Percentiles rank a stretch among this genome's conserved stretches.
Conservation (phyloP, 2,329 filamentous ascomycete genomes). For the Periconia sp. region DNA sequence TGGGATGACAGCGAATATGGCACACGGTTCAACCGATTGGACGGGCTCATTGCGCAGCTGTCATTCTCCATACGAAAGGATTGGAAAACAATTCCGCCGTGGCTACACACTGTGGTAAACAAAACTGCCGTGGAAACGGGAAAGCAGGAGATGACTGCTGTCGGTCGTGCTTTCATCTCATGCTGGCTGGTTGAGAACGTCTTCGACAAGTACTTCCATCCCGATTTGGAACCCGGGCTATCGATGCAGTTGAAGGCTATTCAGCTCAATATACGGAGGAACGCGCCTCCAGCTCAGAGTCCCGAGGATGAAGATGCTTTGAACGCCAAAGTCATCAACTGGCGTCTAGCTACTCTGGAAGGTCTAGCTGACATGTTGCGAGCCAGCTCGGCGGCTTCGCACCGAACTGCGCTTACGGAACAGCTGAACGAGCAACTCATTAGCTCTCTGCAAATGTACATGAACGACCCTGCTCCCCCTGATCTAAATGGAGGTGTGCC, state of each 20-base stretch:
- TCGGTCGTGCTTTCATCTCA: constrained; percentile 85
- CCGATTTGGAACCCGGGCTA: constrained; percentile 74
- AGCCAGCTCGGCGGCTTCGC: constrained; percentile 64
- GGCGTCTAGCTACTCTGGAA: constrained; percentile 91
- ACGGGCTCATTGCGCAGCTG: constrained; percentile 91
- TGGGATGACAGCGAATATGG: constrained; percentile 94
- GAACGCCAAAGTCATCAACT: constrained; percentile 83
- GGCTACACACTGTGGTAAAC: constrained; percentile 80
- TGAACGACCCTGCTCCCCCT: constrained; percentile 74
- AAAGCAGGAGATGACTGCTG: constrained; percentile 96
- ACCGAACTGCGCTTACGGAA: constrained; percentile 61
- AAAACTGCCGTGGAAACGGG: constrained; percentile 81
- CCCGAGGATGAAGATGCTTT: constrained; percentile 89
- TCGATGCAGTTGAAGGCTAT: constrained; percentile 81
- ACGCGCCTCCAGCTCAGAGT: constrained; percentile 71
- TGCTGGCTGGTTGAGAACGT: constrained; percentile 89
- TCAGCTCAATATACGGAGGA: constrained; percentile 81
- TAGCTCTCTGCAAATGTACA: constrained; percentile 69
- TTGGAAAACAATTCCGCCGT: constrained; percentile 79
- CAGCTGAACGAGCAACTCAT: constrained; percentile 69
- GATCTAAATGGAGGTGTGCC: constrained; percentile 85
- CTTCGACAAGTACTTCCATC: constrained; percentile 91
- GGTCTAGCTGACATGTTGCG: constrained; percentile 75
- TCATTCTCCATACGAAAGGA: constrained; percentile 96
- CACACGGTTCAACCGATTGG: constrained; percentile 84